Evolutionary conservation across 108 stramenopile genomes (phyloP), one percentile per base, ranked within the genome.

Genomic region (Epipyxis sp.): DNA sequence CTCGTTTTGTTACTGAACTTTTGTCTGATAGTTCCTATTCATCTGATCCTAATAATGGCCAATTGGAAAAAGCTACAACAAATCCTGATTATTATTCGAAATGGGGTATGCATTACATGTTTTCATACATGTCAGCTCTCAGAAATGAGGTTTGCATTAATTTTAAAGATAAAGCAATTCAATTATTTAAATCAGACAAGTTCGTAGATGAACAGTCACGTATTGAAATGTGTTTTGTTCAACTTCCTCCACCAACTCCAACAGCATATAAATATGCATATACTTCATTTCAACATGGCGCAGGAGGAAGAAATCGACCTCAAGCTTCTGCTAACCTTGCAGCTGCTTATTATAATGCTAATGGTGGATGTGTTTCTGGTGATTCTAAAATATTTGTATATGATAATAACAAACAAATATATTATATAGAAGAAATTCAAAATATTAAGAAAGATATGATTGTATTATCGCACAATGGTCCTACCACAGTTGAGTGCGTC

Each of bases 51-150:
- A 65, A 32, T 65, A 10, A 6, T 13, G 71, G 71, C 27, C 71
- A 74, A 74, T 13, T 74, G 6, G 50, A 46, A 43, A 57, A 74
- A 25, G 71, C 71, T 10, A n/a, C n/a, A n/a, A 42, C 43, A 10
- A 37, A 74, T 43, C 41, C 37, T 16, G 20, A 10, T 57, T 39
- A 74, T 42, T 39, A 43, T 6, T 27, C 6, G 41, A 13, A 39
- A 6, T 74, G 71, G 71, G 71, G 71, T 29, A 13, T 10, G 10
- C 71, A 74, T 57, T 74, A 74, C 34, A 43, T 74, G 71, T 25
- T 3, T 54, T 74, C 71, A 29, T 10, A 43, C 6, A 37, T 46
- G 3, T 57, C 46, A 6, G 71, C 71, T 6, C 34, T 42, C 25
- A 42, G 43, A 37, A 39, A 3, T 35, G 10, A 32, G 10, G 10